Evolutionary conservation across 257 asterid genomes (phyloP).

Genomic region (Solanum sitiens): DNA sequence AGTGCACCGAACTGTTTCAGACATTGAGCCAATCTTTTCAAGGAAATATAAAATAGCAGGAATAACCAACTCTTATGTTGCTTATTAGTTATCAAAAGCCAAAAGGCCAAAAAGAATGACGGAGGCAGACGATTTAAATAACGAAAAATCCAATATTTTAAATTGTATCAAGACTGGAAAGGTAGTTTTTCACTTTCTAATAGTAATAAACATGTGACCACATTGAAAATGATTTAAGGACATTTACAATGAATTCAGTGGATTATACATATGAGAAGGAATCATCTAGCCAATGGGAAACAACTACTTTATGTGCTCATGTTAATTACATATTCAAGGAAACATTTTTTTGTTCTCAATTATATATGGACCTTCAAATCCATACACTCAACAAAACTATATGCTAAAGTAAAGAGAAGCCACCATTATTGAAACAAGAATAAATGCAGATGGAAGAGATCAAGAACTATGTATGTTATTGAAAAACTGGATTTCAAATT

Average conservation of each 20-base stretch:
- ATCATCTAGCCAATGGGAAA: background rate
- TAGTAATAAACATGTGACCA: too few relatives aligned
- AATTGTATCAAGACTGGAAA: too few relatives aligned
- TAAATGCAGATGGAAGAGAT: too few relatives aligned
- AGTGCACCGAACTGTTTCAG: background rate
- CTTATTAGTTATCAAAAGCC: too few relatives aligned
- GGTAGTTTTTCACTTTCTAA: too few relatives aligned
- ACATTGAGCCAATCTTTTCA: background rate
- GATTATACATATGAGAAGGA: background rate
- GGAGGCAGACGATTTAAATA: background rate
- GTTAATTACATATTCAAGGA: background rate
- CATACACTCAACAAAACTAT: background rate
- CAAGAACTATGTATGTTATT: background rate
- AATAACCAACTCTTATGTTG: too few relatives aligned
- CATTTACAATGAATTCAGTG: background rate
- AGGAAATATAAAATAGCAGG: background rate
- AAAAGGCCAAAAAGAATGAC: background rate
- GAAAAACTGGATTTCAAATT: background rate
- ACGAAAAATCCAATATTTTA: too few relatives aligned
- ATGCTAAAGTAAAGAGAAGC: too few relatives aligned
- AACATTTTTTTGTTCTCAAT: background rate
- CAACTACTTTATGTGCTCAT: background rate
- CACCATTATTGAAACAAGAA: too few relatives aligned
- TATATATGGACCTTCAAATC: background rate
- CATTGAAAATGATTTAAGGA: background rate